A percentile compares a stretch with the other conserved stretches of the same genome.
phyloP scores from a whole-genome alignment of 2,329 filamentous ascomycete genomes.

The Colletotrichum chlorophyti region DNA sequence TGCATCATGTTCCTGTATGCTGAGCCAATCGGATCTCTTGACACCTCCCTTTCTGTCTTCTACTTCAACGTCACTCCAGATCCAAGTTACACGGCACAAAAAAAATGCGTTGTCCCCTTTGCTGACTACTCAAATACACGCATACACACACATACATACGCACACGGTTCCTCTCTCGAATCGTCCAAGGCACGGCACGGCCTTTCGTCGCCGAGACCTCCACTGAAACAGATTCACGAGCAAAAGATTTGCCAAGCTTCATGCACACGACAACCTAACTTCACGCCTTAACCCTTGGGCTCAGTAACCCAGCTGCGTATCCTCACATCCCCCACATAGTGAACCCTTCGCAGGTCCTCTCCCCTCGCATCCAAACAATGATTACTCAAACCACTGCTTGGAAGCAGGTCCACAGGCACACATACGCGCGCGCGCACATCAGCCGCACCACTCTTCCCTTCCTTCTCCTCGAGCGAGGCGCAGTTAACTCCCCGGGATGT shows the following conservation, averaged over 20 bases:
- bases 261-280: constrained; percentile 19
- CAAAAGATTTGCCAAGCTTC: constrained; percentile 28
- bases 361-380: background rate
- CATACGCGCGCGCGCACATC: background rate
- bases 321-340: background rate
- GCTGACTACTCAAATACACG: background rate
- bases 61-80: no score
- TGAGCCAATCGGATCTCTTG: constrained; percentile 23
- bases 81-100: no score
- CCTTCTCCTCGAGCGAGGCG: constrained; percentile 13
- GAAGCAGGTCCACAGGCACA: background rate
- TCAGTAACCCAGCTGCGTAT: constrained; percentile 1
- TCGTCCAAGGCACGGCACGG: constrained; percentile 23
- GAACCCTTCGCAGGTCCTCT: background rate
- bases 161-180: background rate
- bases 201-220: constrained; percentile 14
- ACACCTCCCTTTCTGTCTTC: background rate
- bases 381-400: constrained; percentile 10
- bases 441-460: background rate
- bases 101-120: no score
- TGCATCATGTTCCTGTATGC: constrained; percentile 17
- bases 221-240: constrained; percentile 24
- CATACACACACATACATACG: background rate
- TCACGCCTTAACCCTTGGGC: constrained; percentile 4
- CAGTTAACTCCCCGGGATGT: background rate